phyloP scores from a whole-genome alignment of 106 monocot genomes.

The Platanthera guangdongensis region DNA sequence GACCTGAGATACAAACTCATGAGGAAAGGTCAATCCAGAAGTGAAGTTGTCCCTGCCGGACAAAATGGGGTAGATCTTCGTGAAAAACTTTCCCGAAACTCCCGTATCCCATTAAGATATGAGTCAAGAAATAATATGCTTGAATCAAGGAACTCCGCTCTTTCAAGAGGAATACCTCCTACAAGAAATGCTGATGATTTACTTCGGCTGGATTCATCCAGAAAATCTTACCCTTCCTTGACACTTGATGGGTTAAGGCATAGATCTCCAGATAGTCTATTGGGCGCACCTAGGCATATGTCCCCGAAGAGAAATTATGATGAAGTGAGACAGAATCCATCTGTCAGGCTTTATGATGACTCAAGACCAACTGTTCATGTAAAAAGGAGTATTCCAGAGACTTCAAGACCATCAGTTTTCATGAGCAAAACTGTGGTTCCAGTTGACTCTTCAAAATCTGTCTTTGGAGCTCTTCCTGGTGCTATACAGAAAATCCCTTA shows the following conservation, averaged over 20 bases:
- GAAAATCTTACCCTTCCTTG: constrained; percentile 36
- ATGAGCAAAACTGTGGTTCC: constrained; percentile 24
- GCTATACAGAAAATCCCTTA: constrained; percentile 29
- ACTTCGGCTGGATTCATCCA: constrained; percentile 33
- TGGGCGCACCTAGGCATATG: constrained; percentile 32
- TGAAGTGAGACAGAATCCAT: constrained; percentile 19
- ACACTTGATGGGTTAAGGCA: constrained; percentile 27
- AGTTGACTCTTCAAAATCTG: constrained; percentile 29
- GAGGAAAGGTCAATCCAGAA: constrained; percentile 36
- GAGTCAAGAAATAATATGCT: constrained; percentile 8
- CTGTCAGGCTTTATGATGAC: constrained; percentile 34
- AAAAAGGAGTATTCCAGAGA: constrained; percentile 26
- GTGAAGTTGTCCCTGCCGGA: constrained; percentile 14
- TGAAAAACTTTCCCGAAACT: constrained; percentile 52
- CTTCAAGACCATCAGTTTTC: constrained; percentile 31
- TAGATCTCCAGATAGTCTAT: constrained; percentile 57
- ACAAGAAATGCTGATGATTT: constrained; percentile 72
- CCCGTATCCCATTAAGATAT: constrained; percentile 19
- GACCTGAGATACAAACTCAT: constrained; percentile 85
- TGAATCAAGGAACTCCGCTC: constrained; percentile 21
- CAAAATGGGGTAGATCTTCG: constrained; percentile 48
- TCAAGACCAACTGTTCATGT: constrained; percentile 20
- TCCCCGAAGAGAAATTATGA: constrained; percentile 38
- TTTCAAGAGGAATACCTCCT: constrained; percentile 40
- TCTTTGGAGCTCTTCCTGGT: constrained; percentile 24